Evolutionary conservation across 2,329 filamentous ascomycete species (phyloP), one percentile per base, ranked within the genome.

Genomic region (Fusarium pininemorale): DNA sequence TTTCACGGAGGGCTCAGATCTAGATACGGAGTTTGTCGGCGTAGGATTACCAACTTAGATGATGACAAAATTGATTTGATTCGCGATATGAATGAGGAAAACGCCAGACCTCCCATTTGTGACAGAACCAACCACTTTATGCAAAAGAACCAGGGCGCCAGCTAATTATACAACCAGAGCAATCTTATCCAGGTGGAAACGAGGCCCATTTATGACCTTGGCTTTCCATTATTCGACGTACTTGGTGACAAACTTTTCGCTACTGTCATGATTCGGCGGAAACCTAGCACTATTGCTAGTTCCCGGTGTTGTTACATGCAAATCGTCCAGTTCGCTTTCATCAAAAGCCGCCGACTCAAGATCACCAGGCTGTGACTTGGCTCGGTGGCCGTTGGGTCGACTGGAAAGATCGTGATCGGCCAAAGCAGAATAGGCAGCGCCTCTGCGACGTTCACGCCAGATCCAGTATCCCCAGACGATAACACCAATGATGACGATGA

Each of bases 401-500:
- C 79, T 82, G 26, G 78, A 75, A 18, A 81, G 80, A 10, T 83
- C 82, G 38, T 84, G 81, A 51, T 82, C 42, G 80, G 83, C 57
- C 42, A 91, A 80, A 20, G 87, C 88, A 45, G 85, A 84, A 80
- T 92, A 92, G 5, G 87, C 86, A 11, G 83, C 80, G 39, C 86
- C 85, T 75, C 85, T 87, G 73, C 89, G 87, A 55, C 91, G 88
- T 66, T 90, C 87, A 66, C 86, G 87, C 89, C 90, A 93, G 78
- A 93, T 83, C 74, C 88, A 91, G 80, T 91, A 93, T n/a, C 92
- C 94, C 92, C 94, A 97, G 18, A 89, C 84, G 10, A 84, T 85
- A 3, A 93, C 94, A 3, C 91, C 91, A 67, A 96, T 89, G 58
- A 92, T 86, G 24, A 98, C 94, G 55, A 98, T 90, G 22, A 95